Conservation (phyloP, 78 protist genomes). For the Parvularia atlantis region DNA sequence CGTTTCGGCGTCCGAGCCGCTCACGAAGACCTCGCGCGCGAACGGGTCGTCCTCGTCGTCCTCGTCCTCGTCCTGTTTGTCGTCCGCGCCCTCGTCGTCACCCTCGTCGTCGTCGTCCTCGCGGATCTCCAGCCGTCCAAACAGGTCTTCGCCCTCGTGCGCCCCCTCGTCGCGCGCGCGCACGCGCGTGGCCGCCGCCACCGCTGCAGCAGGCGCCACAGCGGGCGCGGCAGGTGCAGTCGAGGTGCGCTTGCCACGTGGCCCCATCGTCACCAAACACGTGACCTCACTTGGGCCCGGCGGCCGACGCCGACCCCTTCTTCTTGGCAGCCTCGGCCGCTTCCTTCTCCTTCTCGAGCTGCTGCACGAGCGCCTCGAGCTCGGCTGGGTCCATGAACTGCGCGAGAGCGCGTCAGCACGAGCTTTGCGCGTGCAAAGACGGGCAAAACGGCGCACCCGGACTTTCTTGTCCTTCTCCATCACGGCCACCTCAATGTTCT, state of each 20-base stretch:
- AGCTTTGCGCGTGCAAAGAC: too few species aligned
- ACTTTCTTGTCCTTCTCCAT: slow-evolving; percentile 39
- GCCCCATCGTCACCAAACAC: too few species aligned
- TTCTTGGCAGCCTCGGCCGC: slow-evolving; percentile 22
- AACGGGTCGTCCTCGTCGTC: slow-evolving; percentile 17
- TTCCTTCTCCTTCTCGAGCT: slow-evolving; percentile 53
- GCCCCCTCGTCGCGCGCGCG: background rate
- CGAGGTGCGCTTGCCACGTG: background rate
- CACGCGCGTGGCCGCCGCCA: background rate
- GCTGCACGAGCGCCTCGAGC: slow-evolving; percentile 39
- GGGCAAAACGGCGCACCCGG: too few species aligned
- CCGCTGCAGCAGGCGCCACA: background rate
- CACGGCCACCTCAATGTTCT: slow-evolving; percentile 88
- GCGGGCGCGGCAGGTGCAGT: background rate
- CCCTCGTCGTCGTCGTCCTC: slow-evolving; percentile 16
- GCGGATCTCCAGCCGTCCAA: background rate
- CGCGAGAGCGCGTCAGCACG: too few species aligned
- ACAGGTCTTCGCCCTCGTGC: background rate
- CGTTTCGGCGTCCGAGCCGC: slow-evolving; percentile 1
- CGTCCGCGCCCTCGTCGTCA: background rate
- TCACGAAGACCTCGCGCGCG: slow-evolving; percentile 6
- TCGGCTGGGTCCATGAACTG: slow-evolving; percentile 22
- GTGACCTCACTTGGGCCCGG: too few species aligned
- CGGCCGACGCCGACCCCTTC: background rate
- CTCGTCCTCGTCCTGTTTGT: slow-evolving; percentile 6